Evolutionary conservation across 139 green algal species (phyloP).

Genomic region (Chlamydomonas sp.): DNA sequence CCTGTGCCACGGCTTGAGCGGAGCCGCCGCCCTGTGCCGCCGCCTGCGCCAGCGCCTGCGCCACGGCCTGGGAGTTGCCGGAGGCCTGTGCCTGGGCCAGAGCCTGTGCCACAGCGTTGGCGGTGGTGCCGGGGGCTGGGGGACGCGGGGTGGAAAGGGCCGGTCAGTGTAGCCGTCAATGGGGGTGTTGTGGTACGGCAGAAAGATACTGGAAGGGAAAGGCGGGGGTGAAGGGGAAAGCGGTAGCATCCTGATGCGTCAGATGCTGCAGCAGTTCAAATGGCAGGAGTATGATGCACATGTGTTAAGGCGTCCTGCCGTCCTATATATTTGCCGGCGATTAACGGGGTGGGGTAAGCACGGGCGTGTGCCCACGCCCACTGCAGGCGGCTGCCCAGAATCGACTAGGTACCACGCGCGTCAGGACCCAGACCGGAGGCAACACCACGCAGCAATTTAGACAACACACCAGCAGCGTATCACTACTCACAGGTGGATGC

Average conservation of each 20-base stretch:
- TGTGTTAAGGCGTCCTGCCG: too few relatives aligned
- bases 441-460: background rate
- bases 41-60: slow-evolving; percentile 31
- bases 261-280: too few relatives aligned
- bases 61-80: slow-evolving; percentile 12
- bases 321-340: too few relatives aligned
- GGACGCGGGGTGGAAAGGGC: background rate
- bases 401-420: background rate
- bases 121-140: slow-evolving; percentile 15
- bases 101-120: slow-evolving; percentile 34
- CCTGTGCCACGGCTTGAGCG: slow-evolving; percentile 8
- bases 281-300: too few relatives aligned
- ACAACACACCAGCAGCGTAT: background rate
- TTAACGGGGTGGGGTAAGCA: too few relatives aligned
- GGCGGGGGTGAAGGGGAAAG: background rate
- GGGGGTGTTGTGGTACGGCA: background rate
- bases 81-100: slow-evolving; percentile 35
- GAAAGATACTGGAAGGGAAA: background rate
- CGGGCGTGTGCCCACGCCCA: too few relatives aligned
- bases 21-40: background rate
- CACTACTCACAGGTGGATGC: background rate
- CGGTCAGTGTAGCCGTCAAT: background rate
- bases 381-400: too few relatives aligned
- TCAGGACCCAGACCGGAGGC: background rate
- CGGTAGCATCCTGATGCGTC: background rate